phyloP scores from a whole-genome alignment of 2,329 filamentous ascomycete genomes.

The Penicillium crustosum region DNA sequence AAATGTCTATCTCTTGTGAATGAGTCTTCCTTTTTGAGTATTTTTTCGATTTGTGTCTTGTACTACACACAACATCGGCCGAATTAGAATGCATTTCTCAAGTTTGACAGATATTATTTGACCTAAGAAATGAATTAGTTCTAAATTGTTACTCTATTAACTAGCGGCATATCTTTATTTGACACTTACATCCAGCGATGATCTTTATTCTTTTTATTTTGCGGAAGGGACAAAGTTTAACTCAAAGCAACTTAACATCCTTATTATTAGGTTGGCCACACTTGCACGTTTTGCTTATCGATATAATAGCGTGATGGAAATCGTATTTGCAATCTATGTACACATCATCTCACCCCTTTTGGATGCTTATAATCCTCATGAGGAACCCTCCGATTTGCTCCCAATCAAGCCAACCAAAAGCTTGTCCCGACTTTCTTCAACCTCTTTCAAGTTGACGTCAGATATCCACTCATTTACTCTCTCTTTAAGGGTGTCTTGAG shows the following conservation, averaged over 20 bases:
- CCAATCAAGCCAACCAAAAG: not conserved
- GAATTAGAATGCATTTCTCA: not conserved
- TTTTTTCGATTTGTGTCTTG: not conserved
- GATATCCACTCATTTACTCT: conserved; percentile 8
- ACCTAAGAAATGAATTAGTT: not conserved
- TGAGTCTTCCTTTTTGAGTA: not conserved
- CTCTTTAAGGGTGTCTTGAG: not conserved
- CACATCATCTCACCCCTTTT: too few relatives aligned
- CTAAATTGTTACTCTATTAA: not conserved
- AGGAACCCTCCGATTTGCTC: not conserved
- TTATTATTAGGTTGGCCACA: too few relatives aligned
- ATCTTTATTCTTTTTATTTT: too few relatives aligned
- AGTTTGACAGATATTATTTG: not conserved
- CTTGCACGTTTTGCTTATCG: too few relatives aligned
- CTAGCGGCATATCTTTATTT: not conserved
- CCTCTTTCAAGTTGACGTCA: conserved; percentile 1
- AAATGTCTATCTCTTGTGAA: not conserved
- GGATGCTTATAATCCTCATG: too few relatives aligned
- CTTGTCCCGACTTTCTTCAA: conserved; percentile 2
- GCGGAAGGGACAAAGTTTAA: too few relatives aligned
- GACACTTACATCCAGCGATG: too few relatives aligned
- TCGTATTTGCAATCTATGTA: too few relatives aligned
- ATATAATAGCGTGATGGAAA: too few relatives aligned
- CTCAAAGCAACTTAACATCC: too few relatives aligned
- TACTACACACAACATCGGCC: not conserved